Conservation (phyloP, 73 alveolate genomes). For the Halteria grandinella region DNA sequence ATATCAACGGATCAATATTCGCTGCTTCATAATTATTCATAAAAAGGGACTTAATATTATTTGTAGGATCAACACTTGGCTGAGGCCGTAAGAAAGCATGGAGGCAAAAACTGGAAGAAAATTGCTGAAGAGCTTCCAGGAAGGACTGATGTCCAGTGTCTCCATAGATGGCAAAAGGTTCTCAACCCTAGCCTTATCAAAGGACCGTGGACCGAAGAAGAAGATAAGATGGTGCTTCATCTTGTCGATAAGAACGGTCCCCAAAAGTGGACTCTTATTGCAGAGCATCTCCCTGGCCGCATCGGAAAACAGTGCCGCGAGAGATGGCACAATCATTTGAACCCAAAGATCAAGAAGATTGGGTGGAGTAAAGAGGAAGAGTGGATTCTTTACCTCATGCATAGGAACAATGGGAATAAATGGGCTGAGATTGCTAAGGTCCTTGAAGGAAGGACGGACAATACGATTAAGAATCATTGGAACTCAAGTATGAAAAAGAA, state of each 20-base stretch:
- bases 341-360: constrained; percentile 95
- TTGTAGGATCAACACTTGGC: constrained; percentile 29
- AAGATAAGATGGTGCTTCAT: constrained; percentile 90
- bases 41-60: too few species aligned
- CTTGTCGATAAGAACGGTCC: constrained; percentile 98
- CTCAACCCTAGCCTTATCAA: constrained; percentile 75
- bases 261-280: constrained; percentile 96
- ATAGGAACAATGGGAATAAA: constrained; percentile 89
- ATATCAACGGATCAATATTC: too few species aligned
- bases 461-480: constrained; percentile 93
- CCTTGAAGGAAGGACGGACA: constrained; percentile 94
- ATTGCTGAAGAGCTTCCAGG: constrained; percentile 76
- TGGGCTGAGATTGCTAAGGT: constrained; percentile 96
- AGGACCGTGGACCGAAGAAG: constrained; percentile 98
- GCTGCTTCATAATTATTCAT: too few species aligned
- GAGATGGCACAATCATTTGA: constrained; percentile 98
- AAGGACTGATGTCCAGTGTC: constrained; percentile 80
- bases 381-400: constrained; percentile 95
- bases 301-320: constrained; percentile 99
- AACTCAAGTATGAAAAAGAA: constrained; percentile 87
- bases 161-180: constrained; percentile 74
- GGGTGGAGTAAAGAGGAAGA: constrained; percentile 99
- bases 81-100: constrained; percentile 60
- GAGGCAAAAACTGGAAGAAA: constrained; percentile 78
- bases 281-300: constrained; percentile 96